A percentile compares a stretch with the other conserved stretches of the same genome.
Evolutionary conservation across 1,284 basidiomycete genomes (phyloP).

Genomic region (Mycosarcoma maydis): DNA sequence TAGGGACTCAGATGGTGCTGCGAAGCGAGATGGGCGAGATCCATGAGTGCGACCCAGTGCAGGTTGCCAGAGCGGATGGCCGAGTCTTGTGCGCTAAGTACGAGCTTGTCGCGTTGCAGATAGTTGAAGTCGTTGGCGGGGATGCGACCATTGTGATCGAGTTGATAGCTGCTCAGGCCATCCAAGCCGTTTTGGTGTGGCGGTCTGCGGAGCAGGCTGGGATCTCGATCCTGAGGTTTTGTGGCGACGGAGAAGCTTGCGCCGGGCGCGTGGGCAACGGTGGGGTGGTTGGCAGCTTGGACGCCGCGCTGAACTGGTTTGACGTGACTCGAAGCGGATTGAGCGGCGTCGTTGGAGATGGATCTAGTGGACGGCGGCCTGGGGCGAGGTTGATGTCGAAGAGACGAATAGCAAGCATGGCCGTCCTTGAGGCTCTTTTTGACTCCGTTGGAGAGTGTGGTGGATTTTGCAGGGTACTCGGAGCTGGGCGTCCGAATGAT

Average conservation of each 20-base stretch:
- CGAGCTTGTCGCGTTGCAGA: conserved; percentile 47
- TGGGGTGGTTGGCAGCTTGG: conserved; percentile 30
- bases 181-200: conserved; percentile 25
- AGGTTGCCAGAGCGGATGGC: conserved; percentile 40
- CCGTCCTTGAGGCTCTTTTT: conserved; percentile 13
- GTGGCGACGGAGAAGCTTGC: conserved; percentile 44
- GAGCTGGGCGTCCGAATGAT: conserved; percentile 11
- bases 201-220: conserved; percentile 34
- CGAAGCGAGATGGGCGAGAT: conserved; percentile 58
- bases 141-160: conserved; percentile 47
- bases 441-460: conserved; percentile 1
- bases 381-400: conserved; percentile 6
- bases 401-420: conserved; percentile 3
- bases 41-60: conserved; percentile 60
- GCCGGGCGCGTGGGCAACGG: conserved; percentile 29
- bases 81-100: conserved; percentile 44
- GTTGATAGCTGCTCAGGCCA: conserved; percentile 27
- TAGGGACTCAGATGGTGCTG: conserved; percentile 64
- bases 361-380: conserved; percentile 9
- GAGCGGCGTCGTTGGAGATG: not conserved
- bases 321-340: not conserved
- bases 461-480: conserved; percentile 3
- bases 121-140: conserved; percentile 42
- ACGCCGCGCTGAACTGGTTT: conserved; percentile 15
- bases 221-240: conserved; percentile 45